Conservation (phyloP, 208 protist genomes). For the Trypanosoma boissoni region DNA sequence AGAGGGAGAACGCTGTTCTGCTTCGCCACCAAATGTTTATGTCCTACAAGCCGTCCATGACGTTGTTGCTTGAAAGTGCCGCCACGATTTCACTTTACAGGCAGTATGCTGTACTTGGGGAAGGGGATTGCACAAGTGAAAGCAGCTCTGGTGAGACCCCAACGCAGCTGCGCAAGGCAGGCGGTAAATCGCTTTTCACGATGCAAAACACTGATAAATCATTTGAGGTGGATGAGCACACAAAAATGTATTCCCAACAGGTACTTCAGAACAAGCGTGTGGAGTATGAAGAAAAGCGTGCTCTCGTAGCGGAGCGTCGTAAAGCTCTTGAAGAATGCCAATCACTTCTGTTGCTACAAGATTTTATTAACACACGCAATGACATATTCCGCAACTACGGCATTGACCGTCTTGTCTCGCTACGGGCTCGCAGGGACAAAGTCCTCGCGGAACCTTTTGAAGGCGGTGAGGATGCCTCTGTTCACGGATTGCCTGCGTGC, state of each 20-base stretch:
- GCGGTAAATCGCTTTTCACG: constrained; percentile 68
- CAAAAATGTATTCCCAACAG: constrained; percentile 86
- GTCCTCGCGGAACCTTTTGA: constrained; percentile 69
- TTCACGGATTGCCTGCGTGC: constrained; percentile 29
- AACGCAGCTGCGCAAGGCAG: constrained; percentile 63
- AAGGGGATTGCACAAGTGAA: constrained; percentile 74
- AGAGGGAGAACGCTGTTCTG: constrained; percentile 75
- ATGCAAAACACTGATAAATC: constrained; percentile 29
- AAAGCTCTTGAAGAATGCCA: constrained; percentile 49
- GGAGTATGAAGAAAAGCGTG: constrained; percentile 81
- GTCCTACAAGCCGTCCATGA: constrained; percentile 73
- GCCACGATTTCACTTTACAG: constrained; percentile 80
- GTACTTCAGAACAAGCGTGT: constrained; percentile 84
- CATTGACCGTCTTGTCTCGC: constrained; percentile 79
- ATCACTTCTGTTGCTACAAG: constrained; percentile 48
- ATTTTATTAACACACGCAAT: constrained; percentile 60
- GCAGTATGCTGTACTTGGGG: constrained; percentile 77
- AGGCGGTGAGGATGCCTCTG: constrained; percentile 49
- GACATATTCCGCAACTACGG: constrained; percentile 61
- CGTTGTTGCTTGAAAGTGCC: constrained; percentile 73
- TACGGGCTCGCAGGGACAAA: constrained; percentile 61
- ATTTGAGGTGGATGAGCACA: constrained; percentile 80
- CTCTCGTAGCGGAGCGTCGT: constrained; percentile 44
- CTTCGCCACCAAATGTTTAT: constrained; percentile 86
- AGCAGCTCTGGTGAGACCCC: constrained; percentile 78